Base-by-base conservation (phyloP, 2,329 filamentous ascomycete species). In the Cryphonectria carpinicola region DNA sequence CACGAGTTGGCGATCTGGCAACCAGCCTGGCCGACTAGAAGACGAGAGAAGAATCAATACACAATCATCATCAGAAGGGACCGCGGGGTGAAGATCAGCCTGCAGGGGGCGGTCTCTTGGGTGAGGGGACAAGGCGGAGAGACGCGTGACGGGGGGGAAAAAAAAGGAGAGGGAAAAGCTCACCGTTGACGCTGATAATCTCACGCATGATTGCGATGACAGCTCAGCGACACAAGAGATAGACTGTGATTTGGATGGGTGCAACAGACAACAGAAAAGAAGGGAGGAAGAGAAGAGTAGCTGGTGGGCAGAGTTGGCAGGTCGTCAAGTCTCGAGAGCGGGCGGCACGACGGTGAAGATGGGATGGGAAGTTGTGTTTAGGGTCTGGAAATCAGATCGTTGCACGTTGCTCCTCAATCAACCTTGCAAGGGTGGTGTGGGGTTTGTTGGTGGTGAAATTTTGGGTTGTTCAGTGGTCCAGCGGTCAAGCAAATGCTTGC, bases 1-100 rank as follows among this genome's bases (percentile, higher is more conserved):
- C 96, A 98, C 79, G 96, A 96, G 89, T 99, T 99, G 87, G 95
- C 96, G 82, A 99, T 99, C 85, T 99, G 96, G 91, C 96, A 98
- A 92, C 96, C 96, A 83, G 96, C 96, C 90, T 99, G 96, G 86
- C 96, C 96, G 89, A 99, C 96, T 99, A 81, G 66, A 78, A 74
- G 83, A 79, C 81, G 84, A 79, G 74, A 5, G 80, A 77, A 75
- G 86, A 49, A n/a, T 92, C 82, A 92, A 88, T 79, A 84, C 78
- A 71, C 69, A 66, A 69, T 64, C 32, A 54, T 69, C 19, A 46
- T 56, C 39, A 65, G 37, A 68, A 71, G 64, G 64, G 69, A 68
- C 61, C 56, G 61, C 22, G 52, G 72, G 64, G 65, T 65, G 76
- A 73, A 74, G 76, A 75, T 46, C 28, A 63, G 67, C 52, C 66